Percentiles rank a stretch among this genome's conserved stretches.
Conservation (phyloP, 2,329 filamentous ascomycete genomes). For the Nectriaceae sp. region DNA sequence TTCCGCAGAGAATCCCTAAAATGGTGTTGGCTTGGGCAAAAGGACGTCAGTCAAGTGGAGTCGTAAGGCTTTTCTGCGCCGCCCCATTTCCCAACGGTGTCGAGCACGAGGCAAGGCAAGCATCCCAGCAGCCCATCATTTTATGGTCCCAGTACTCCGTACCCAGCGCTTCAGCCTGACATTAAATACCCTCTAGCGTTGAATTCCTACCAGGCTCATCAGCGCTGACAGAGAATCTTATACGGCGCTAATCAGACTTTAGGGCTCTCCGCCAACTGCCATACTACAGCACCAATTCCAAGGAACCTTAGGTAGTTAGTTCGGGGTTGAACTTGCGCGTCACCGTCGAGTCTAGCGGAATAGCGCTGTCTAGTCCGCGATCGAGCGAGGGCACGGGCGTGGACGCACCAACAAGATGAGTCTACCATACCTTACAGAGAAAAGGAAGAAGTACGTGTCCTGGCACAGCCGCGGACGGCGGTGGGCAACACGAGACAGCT, state of each 20-base stretch:
- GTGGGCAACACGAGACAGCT: slow-evolving; percentile 30
- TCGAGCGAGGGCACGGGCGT: slow-evolving; percentile 7
- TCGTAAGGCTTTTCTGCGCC: background rate
- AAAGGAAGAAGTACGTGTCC: slow-evolving; percentile 1
- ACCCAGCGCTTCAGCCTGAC: no score
- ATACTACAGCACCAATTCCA: background rate
- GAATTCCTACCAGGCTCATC: no score
- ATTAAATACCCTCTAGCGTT: no score
- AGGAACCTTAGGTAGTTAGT: background rate
- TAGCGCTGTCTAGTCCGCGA: slow-evolving; percentile 12
- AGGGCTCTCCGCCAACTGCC: no score
- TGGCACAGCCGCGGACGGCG: slow-evolving; percentile 33
- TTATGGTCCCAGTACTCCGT: background rate
- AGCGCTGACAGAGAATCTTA: no score
- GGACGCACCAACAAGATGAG: slow-evolving; percentile 10
- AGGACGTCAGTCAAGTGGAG: background rate
- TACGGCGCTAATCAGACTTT: background rate
- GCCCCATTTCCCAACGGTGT: background rate
- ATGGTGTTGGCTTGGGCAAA: background rate
- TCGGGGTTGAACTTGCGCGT: background rate
- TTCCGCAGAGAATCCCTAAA: background rate
- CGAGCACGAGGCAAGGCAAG: background rate
- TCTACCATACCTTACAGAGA: background rate
- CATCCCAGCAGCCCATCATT: background rate
- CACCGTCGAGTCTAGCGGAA: slow-evolving; percentile 7